Evolutionary conservation across 805 yeast genomes (phyloP).

Genomic region (Cyberlindnera saturnus): DNA sequence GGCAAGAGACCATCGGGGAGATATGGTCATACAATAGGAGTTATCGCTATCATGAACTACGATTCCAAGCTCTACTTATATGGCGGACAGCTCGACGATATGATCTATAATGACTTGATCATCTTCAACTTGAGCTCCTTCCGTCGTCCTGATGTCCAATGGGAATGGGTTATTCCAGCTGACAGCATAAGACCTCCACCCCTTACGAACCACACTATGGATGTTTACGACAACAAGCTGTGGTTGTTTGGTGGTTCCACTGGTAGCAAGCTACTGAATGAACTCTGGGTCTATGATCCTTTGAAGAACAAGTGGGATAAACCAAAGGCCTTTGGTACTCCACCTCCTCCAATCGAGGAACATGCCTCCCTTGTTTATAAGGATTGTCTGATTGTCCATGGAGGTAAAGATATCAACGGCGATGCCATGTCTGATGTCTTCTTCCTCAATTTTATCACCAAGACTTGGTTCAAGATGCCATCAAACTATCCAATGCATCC

Average conservation of each 20-base stretch:
- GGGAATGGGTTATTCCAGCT: constrained; percentile 66
- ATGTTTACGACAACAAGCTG: constrained; percentile 67
- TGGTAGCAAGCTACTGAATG: constrained; percentile 61
- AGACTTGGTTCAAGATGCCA: constrained; percentile 67
- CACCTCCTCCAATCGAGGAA: constrained; percentile 85
- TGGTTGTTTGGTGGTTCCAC: constrained; percentile 93
- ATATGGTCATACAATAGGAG: constrained; percentile 88
- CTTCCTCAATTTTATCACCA: constrained; percentile 69
- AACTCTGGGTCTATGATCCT: constrained; percentile 79
- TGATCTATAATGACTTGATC: constrained; percentile 75
- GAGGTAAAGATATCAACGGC: constrained; percentile 81
- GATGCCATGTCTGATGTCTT: constrained; percentile 57
- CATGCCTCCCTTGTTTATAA: constrained; percentile 80
- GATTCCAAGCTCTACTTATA: constrained; percentile 67
- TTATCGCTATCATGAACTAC: constrained; percentile 55
- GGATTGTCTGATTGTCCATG: constrained; percentile 76
- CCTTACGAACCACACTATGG: constrained; percentile 86
- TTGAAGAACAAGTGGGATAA: constrained; percentile 60
- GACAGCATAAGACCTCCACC: constrained; percentile 65
- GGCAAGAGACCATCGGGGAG: constrained; percentile 85
- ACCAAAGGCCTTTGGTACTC: constrained; percentile 56
- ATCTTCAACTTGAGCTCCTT: constrained; percentile 83
- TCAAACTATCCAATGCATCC: constrained; percentile 52
- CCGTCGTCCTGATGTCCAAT: constrained; percentile 73
- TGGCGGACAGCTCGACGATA: constrained; percentile 92